Base-by-base conservation (phyloP, 805 yeast species). In the Lipomyces chichibuensis region DNA sequence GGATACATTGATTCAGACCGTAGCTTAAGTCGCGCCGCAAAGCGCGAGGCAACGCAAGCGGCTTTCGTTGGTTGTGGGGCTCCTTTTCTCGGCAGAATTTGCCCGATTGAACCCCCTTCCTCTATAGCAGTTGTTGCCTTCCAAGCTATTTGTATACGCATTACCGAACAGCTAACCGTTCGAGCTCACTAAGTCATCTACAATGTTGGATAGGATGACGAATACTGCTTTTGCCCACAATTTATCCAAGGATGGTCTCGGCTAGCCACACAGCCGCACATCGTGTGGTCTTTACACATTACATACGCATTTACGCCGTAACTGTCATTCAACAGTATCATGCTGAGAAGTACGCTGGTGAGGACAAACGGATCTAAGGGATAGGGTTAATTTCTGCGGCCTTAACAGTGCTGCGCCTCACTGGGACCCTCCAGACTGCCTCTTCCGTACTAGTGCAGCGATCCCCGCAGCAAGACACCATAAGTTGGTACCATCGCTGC, bases 371-470 rank as follows among this genome's bases (percentile, higher is more conserved):
- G 13, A 7, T 1, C 3, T 37, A 6, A 37, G 43, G 43, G 43
- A 37, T 37, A 37, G 43, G 43, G 43, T 13, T 13, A 1, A 1
- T 1, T 13, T 9, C 9, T 8, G n/a, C 14, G 55, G 8, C 6
- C 3, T n/a, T 6, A 11, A n/a, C 27, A 29, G 55, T 52, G 55
- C 55, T 52, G 55, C 55, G 55, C 55, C 55, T 52, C 55, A 52
- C 55, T 52, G n/a, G 32, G 29, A 27, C 53, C 53, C 53, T 17
- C 25, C 53, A 11, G 23, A n/a, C n/a, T 25, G 17, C 55, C 55
- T 25, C 29, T 11, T 52, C 8, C 55, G 55, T n/a, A 25, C 17
- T 52, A 23, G 55, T 29, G 55, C 49, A 7, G 3, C 13, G 11
- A 17, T 17, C 49, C 23, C 20, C 49, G 14, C 20, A 23, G n/a